Conservation (phyloP, 2,329 filamentous ascomycete genomes). For the Gaeumannomyces tritici region DNA sequence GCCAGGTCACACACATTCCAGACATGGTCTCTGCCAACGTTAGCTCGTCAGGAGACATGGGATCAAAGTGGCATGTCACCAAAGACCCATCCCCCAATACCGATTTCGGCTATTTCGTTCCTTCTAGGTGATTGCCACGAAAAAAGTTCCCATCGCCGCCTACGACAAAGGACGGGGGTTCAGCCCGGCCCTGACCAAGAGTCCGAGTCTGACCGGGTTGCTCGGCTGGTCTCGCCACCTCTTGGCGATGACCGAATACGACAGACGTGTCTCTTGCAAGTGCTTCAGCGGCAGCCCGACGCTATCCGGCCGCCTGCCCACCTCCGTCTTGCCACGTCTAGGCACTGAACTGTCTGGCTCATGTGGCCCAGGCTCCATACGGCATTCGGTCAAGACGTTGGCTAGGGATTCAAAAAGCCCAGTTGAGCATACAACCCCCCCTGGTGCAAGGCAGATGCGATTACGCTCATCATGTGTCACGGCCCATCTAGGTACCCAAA, state of each 20-base stretch:
- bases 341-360: neutral
- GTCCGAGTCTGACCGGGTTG: neutral
- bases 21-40: no score
- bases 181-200: neutral
- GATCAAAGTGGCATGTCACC: no score
- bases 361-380: neutral
- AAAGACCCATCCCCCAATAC: neutral
- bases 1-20: no score
- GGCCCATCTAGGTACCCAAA: neutral
- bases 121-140: neutral
- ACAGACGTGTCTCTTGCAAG: neutral
- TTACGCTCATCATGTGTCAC: neutral
- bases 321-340: neutral
- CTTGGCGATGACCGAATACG: neutral
- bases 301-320: neutral
- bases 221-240: neutral
- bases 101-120: neutral
- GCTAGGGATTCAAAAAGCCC: neutral
- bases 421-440: neutral
- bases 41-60: no score
- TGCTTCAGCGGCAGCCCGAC: neutral
- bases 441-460: no score
- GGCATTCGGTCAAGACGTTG: neutral
- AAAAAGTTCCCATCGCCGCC: neutral
- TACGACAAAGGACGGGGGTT: neutral